Evolutionary conservation across 1,284 basidiomycete species (phyloP), one percentile per base, ranked within the genome.

Genomic region (Macrocybe sp.): DNA sequence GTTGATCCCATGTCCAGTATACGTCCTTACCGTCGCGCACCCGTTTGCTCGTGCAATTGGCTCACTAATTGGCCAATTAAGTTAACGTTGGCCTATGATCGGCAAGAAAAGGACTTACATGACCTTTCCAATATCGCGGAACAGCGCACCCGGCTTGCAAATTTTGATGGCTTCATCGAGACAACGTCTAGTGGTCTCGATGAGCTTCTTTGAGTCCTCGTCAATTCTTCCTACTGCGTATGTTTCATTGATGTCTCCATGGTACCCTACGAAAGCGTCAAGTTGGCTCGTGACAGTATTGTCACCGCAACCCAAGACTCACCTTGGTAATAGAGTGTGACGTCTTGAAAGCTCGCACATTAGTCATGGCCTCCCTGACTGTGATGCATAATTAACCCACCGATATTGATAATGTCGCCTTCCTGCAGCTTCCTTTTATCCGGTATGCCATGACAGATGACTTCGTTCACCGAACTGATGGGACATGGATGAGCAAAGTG

Each of bases 391-490:
- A 45, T 28, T 41, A 48, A 49, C 68, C 53, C 59, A 89, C 84
- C 96, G 41, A 96, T 81, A 66, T 97, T 97, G 64, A 97, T 73
- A 58, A 97, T 97, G 66, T 97, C 95, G 28, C 94, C 94, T 57
- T 96, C 89, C 58, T 79, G 76, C 45, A 97, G 68, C 55, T 86
- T 90, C 48, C 93, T 75, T 58, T 89, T 77, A 69, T 97, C 94
- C 38, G 94, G 94, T 55, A 97, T 97, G 47, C 92, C 92, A 66
- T 99, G 97, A 65, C 97, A 99, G 60, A 99, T 96, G 48, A 85
- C 87, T 67, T 99, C 97, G 68, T 99, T 99, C 37, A 99, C 73
- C 29, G 91, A 93, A 31, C 89, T 89, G 56, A 39, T 33, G 41
- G 7, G 22, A 34, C 3, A 12, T 47, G 12, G 36, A 22, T 35